Conservation (phyloP, 108 stramenopile species). For the Mayamaea pseudoterrestris region DNA sequence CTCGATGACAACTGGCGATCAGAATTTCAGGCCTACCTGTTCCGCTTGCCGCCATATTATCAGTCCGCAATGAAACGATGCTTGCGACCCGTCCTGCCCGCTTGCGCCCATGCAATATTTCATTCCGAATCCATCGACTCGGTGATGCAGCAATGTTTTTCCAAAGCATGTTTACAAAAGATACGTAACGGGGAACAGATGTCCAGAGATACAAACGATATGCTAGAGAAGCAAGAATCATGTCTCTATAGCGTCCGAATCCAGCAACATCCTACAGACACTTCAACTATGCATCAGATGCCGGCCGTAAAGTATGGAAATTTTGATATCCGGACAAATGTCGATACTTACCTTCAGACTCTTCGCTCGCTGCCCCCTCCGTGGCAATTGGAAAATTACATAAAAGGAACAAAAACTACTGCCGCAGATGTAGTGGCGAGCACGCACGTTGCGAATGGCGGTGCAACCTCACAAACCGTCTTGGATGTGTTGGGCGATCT, state of each 20-base stretch:
- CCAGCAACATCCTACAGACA: not conserved
- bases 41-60: conserved; percentile 67
- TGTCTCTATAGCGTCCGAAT: conserved; percentile 11
- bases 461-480: not conserved
- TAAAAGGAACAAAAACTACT: not conserved
- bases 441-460: not conserved
- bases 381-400: conserved; percentile 15
- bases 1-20: conserved; percentile 64
- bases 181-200: conserved; percentile 53
- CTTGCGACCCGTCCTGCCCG: conserved; percentile 49
- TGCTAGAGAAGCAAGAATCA: conserved; percentile 46
- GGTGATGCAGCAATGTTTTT: conserved; percentile 44
- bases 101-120: conserved; percentile 33
- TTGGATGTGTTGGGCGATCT: conserved; percentile 30
- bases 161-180: conserved; percentile 47
- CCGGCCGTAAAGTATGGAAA: conserved; percentile 67
- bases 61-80: conserved; percentile 39
- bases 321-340: conserved; percentile 41
- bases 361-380: conserved; percentile 57
- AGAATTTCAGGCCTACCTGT: conserved; percentile 60
- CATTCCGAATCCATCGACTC: conserved; percentile 20
- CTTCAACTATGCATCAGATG: conserved; percentile 3
- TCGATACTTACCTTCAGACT: conserved; percentile 38
- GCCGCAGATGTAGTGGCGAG: not conserved
- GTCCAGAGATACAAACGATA: conserved; percentile 39